phyloP scores from a whole-genome alignment of 768 basidiomycete species.

The Phaeotremella fagi region DNA sequence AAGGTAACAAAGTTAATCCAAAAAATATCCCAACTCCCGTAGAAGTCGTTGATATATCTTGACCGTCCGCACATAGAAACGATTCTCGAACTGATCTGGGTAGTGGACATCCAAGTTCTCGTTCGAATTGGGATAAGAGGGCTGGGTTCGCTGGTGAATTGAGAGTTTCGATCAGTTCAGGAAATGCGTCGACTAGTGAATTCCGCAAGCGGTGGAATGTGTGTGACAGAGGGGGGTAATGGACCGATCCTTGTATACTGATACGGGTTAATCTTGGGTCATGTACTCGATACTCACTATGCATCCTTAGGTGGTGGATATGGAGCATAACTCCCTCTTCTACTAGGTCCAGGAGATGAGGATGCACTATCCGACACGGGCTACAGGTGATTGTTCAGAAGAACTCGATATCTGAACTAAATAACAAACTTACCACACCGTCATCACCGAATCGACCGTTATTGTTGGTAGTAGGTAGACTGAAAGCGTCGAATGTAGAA shows the following conservation, averaged over 20 bases:
- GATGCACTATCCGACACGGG: constrained; percentile 22
- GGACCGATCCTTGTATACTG: constrained; percentile 23
- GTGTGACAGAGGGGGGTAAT: constrained; percentile 70
- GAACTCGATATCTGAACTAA: neutral
- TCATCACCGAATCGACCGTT: constrained; percentile 4
- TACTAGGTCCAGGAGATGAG: constrained; percentile 41
- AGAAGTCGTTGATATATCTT: constrained; percentile 59
- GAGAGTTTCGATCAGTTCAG: constrained; percentile 90
- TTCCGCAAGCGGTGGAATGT: constrained; percentile 78
- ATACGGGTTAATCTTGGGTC: neutral
- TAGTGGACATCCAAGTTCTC: constrained; percentile 67
- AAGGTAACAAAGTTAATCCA: constrained; percentile 83
- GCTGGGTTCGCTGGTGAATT: constrained; percentile 80
- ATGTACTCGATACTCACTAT: constrained; percentile 18
- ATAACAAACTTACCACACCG: neutral
- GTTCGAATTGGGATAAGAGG: constrained; percentile 74
- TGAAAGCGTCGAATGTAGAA: constrained; percentile 82
- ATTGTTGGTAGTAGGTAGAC: constrained; percentile 59
- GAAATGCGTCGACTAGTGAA: constrained; percentile 83
- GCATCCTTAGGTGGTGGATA: constrained; percentile 28
- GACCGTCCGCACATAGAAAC: constrained; percentile 81
- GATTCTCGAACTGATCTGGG: constrained; percentile 86
- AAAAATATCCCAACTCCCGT: constrained; percentile 83
- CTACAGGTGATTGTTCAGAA: constrained; percentile 1
- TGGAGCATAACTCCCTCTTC: constrained; percentile 20